Evolutionary conservation across 2,329 filamentous ascomycete genomes (phyloP).

Genomic region (Colletotrichum siamense): DNA sequence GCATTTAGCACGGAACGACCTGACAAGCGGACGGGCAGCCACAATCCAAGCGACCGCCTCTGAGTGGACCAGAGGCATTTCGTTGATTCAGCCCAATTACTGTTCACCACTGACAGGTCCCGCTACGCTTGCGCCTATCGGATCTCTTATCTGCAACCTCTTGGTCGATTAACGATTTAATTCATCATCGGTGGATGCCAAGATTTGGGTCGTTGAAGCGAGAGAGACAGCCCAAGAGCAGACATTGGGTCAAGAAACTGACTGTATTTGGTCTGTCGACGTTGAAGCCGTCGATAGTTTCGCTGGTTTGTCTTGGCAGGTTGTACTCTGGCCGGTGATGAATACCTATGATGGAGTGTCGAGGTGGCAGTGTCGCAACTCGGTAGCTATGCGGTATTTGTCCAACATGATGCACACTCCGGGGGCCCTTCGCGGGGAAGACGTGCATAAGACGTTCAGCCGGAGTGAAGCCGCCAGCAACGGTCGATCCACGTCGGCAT

Average conservation of each 20-base stretch:
- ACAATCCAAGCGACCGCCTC: constrained; percentile 4
- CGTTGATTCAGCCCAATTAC: constrained; percentile 25
- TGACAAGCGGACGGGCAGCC: constrained; percentile 2
- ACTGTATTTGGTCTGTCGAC: background rate
- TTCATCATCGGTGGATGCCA: background rate
- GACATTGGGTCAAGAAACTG: background rate
- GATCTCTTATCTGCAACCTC: constrained; percentile 9
- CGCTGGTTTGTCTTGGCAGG: constrained; percentile 4
- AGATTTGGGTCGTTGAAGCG: background rate
- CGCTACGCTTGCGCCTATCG: background rate
- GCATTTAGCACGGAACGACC: background rate
- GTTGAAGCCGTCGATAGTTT: constrained; percentile 11
- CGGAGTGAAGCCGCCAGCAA: background rate
- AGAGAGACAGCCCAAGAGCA: background rate
- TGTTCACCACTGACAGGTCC: constrained; percentile 15
- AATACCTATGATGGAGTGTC: background rate
- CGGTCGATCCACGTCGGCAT: background rate
- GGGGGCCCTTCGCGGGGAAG: background rate
- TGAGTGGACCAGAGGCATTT: constrained; percentile 23
- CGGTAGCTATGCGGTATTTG: background rate
- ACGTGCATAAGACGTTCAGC: background rate
- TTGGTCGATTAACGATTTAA: background rate
- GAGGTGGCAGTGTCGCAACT: constrained; percentile 4
- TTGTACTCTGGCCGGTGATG: background rate
- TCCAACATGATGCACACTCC: background rate